phyloP scores from a whole-genome alignment of 208 protist genomes.

The Novymonas esmeraldas region DNA sequence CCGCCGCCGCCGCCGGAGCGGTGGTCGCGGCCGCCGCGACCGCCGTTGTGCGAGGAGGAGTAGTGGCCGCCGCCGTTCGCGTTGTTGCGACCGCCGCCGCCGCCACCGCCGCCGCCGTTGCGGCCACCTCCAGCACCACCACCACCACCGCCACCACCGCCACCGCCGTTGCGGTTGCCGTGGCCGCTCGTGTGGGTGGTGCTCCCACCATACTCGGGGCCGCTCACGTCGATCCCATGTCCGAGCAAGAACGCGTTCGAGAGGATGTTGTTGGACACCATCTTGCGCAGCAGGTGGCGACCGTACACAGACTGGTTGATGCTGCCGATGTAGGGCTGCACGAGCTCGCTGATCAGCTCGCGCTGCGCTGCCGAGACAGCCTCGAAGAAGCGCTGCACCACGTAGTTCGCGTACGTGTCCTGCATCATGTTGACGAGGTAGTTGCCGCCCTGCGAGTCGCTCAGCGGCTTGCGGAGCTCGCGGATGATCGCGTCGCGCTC shows the following conservation, averaged over 20 bases:
- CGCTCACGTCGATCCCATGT: constrained; percentile 40
- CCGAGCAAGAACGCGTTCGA: constrained; percentile 32
- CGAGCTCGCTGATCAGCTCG: constrained; percentile 50
- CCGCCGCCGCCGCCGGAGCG: constrained; percentile 14
- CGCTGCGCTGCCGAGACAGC: constrained; percentile 50
- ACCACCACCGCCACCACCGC: background rate
- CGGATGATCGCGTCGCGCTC: constrained; percentile 89
- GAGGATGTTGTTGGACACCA: constrained; percentile 68
- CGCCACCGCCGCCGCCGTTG: constrained; percentile 28
- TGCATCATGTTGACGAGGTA: constrained; percentile 94
- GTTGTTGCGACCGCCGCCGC: constrained; percentile 3
- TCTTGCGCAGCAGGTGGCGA: constrained; percentile 76
- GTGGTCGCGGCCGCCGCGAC: constrained; percentile 9
- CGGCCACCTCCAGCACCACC: background rate
- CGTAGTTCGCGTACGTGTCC: constrained; percentile 98
- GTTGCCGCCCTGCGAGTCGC: constrained; percentile 59
- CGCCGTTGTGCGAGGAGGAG: too few relatives aligned
- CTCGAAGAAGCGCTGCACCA: constrained; percentile 96
- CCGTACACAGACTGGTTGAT: constrained; percentile 74
- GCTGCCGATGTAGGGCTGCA: constrained; percentile 45
- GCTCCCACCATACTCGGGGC: constrained; percentile 38
- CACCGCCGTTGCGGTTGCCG: constrained; percentile 21
- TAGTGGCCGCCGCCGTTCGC: constrained; percentile 7
- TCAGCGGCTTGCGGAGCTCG: constrained; percentile 45
- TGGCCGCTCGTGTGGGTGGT: constrained; percentile 29